A percentile compares a stretch with the other conserved stretches of the same genome.
Evolutionary conservation across 2,329 filamentous ascomycete genomes (phyloP).

Genomic region (Trichoderma oligosporum): DNA sequence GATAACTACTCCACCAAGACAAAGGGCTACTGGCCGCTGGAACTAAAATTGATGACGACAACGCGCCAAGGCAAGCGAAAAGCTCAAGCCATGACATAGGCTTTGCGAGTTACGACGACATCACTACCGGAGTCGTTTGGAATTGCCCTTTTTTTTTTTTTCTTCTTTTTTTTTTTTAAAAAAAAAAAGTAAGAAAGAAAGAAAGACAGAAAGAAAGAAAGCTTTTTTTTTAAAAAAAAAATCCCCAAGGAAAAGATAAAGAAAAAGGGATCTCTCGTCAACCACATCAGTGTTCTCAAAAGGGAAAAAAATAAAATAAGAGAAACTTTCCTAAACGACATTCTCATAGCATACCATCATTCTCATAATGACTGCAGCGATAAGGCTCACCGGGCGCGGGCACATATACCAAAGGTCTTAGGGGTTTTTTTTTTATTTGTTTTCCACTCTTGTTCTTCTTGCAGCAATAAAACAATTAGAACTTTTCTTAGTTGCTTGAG

Average conservation of each 20-base stretch:
- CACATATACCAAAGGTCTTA: neutral
- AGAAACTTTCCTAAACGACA: neutral
- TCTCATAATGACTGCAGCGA: neutral
- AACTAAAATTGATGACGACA: constrained; percentile 59
- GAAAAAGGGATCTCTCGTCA: neutral
- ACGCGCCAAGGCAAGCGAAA: constrained; percentile 49
- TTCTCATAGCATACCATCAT: neutral
- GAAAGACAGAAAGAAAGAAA: no score
- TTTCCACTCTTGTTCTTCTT: neutral
- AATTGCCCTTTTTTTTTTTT: neutral
- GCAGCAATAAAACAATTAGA: neutral
- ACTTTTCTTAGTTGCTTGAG: neutral
- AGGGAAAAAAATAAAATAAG: no score
- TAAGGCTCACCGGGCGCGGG: neutral
- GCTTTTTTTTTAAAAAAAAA: no score
- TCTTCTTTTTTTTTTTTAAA: neutral
- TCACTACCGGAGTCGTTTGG: no score
- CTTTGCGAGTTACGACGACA: neutral
- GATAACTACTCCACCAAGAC: constrained; percentile 42
- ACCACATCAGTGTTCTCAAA: neutral
- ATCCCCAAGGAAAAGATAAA: no score
- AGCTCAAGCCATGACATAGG: constrained; percentile 30
- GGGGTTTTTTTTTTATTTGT: neutral
- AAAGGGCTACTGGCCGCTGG: constrained; percentile 55
- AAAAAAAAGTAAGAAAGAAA: no score